Conservation (phyloP, 2,329 filamentous ascomycete genomes). For the Colletotrichum liaoningense region DNA sequence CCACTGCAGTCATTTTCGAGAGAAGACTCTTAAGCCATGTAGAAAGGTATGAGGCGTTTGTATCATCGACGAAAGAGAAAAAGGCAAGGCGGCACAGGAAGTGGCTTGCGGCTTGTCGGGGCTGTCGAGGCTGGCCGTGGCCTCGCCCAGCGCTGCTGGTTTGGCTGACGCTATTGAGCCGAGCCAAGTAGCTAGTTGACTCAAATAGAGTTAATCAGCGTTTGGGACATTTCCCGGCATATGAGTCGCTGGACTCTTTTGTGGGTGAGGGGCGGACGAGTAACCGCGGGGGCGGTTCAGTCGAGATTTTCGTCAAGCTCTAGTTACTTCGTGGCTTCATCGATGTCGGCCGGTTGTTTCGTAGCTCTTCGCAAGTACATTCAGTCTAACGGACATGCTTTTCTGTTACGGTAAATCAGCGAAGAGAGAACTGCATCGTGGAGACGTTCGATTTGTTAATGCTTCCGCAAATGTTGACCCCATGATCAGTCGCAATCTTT, state of each 20-base stretch:
- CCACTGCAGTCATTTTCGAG: neutral
- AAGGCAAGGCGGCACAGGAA: neutral
- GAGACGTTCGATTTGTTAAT: neutral
- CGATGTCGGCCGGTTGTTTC: neutral
- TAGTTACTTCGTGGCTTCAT: neutral
- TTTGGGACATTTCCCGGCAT: neutral
- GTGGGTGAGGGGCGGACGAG: neutral
- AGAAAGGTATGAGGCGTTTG: neutral
- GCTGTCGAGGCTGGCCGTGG: neutral
- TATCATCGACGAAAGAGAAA: neutral
- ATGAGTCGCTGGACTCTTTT: neutral
- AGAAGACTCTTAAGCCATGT: neutral
- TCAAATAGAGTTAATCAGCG: constrained; percentile 17
- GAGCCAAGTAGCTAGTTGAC: neutral
- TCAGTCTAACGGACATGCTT: neutral
- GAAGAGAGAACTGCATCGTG: neutral
- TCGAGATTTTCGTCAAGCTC: neutral
- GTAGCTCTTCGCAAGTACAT: neutral
- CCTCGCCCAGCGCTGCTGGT: neutral
- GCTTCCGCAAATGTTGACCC: neutral
- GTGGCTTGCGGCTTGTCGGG: constrained; percentile 2
- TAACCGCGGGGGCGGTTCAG: neutral
- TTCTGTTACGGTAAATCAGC: neutral
- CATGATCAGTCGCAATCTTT: neutral
- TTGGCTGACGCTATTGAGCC: constrained; percentile 25